Conservation (phyloP, 345 rosid genomes). For the Acer yangbiense region DNA sequence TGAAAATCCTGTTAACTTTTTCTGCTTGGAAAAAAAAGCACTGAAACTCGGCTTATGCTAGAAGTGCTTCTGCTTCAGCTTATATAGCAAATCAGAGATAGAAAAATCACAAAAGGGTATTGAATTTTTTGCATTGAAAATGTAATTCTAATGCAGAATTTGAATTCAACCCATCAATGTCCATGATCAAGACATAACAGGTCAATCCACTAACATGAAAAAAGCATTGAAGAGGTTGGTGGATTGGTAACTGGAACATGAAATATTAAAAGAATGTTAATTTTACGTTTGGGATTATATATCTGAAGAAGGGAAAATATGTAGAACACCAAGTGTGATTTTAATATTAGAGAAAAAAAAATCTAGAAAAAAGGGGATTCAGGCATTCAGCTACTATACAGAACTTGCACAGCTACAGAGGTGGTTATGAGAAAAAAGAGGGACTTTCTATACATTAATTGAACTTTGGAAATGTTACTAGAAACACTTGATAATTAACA, state of each 20-base stretch:
- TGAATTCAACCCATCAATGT: neutral
- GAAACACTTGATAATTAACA: too few relatives aligned
- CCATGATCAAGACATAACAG: neutral
- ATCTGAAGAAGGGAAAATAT: neutral
- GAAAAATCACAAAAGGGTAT: neutral
- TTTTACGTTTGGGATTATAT: too few relatives aligned
- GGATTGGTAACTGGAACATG: neutral
- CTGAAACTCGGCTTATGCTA: neutral
- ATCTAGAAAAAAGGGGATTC: too few relatives aligned
- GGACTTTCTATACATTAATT: too few relatives aligned
- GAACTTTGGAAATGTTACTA: too few relatives aligned
- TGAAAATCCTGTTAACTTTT: neutral
- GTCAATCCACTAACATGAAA: neutral
- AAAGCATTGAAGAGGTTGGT: neutral
- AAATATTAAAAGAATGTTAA: neutral
- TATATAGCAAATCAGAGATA: neutral
- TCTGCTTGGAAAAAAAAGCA: neutral
- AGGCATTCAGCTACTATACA: too few relatives aligned
- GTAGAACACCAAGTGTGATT: too few relatives aligned
- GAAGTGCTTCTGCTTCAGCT: neutral
- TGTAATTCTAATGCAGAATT: too few relatives aligned
- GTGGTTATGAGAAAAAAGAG: too few relatives aligned
- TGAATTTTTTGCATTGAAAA: neutral
- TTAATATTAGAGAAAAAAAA: too few relatives aligned
- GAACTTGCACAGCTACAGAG: too few relatives aligned